phyloP scores from a whole-genome alignment of 2,329 filamentous ascomycete species.

The Fonsecaea multimorphosa region DNA sequence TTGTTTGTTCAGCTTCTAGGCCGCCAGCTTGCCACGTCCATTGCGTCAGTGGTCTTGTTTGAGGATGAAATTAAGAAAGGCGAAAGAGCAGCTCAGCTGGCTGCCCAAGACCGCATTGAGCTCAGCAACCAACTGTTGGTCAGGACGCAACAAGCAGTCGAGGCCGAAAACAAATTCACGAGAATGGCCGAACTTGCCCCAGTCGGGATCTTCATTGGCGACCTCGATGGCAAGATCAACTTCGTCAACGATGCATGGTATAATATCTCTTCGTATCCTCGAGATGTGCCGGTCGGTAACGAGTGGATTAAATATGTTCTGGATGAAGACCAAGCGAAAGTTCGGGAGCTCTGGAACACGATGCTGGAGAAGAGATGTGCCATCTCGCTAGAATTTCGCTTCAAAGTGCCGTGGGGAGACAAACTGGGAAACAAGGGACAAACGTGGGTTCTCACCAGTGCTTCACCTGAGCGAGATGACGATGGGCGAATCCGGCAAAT shows the following conservation, averaged over 20 bases:
- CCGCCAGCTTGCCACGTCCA: slow-evolving; percentile 76
- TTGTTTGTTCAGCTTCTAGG: slow-evolving; percentile 77
- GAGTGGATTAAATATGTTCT: slow-evolving; percentile 60
- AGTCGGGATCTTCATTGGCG: slow-evolving; percentile 84
- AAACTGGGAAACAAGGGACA: slow-evolving; percentile 57
- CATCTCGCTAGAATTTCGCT: slow-evolving; percentile 59
- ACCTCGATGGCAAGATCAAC: slow-evolving; percentile 71
- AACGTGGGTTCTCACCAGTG: slow-evolving; percentile 62
- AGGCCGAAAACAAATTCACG: slow-evolving; percentile 77
- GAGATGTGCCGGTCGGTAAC: slow-evolving; percentile 32
- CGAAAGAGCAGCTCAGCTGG: slow-evolving; percentile 73
- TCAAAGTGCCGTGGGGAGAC: slow-evolving; percentile 60
- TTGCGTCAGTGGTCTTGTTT: slow-evolving; percentile 81
- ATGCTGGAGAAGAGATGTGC: slow-evolving; percentile 33
- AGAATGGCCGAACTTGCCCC: slow-evolving; percentile 84
- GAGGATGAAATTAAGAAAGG: slow-evolving; percentile 81
- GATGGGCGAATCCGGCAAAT: slow-evolving; percentile 59
- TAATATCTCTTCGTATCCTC: slow-evolving; percentile 45
- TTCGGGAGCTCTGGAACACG: slow-evolving; percentile 43
- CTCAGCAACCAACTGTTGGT: slow-evolving; percentile 76
- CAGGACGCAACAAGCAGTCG: slow-evolving; percentile 61
- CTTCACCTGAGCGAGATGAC: slow-evolving; percentile 59
- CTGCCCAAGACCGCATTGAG: slow-evolving; percentile 76
- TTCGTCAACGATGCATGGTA: slow-evolving; percentile 83
- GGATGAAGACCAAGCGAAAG: slow-evolving; percentile 55